These are phyloP conservation scores for Pseudognaphalium luteoalbum DNA, from an alignment of 129 eudicot genomes.

Conservation along the genomic window DNA sequence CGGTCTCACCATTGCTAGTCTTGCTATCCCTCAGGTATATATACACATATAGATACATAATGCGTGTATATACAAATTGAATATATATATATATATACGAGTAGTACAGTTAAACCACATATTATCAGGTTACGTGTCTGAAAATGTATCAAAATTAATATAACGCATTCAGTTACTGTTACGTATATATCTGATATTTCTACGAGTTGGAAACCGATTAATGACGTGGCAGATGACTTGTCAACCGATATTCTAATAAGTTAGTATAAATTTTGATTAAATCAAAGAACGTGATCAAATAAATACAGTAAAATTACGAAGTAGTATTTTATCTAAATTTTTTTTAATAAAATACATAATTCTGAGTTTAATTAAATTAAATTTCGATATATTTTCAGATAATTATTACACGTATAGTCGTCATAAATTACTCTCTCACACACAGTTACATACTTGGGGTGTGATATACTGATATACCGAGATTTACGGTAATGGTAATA, in stretches of 20 bases:
- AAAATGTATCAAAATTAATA: neutral
- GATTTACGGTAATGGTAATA: conserved; percentile 14
- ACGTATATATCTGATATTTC: neutral
- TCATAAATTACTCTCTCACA: too few relatives aligned
- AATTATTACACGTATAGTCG: too few relatives aligned
- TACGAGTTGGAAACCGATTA: neutral
- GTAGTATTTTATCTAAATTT: too few relatives aligned
- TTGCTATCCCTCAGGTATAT: conserved; percentile 95
- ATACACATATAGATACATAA: neutral
- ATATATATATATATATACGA: neutral
- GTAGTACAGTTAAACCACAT: neutral
- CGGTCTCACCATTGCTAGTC: conserved; percentile 96
- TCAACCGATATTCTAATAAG: neutral
- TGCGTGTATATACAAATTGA: neutral
- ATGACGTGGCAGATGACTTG: neutral
- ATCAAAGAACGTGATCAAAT: too few relatives aligned
- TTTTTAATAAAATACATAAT: too few relatives aligned
- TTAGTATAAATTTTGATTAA: too few relatives aligned
- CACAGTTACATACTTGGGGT: neutral
- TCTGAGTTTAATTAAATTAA: too few relatives aligned
- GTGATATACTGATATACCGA: neutral
- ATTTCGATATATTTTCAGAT: too few relatives aligned
- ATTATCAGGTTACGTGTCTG: neutral
- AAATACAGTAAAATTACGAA: too few relatives aligned
- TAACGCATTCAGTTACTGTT: neutral